Conservation (phyloP, 148 eudicot genomes). For the Chenopodium formosanum region DNA sequence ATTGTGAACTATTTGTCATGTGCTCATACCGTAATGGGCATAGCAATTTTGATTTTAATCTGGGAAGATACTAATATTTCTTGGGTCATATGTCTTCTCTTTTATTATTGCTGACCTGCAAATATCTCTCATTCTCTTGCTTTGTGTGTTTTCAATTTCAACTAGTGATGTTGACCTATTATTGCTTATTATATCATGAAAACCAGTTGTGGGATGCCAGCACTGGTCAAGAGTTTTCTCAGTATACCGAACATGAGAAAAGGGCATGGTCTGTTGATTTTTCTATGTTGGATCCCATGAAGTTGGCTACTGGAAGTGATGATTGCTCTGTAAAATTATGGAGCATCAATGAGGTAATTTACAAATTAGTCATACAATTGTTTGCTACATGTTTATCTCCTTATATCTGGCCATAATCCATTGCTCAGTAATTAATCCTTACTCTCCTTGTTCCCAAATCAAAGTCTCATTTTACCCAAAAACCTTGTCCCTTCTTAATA, state of each 20-base stretch:
- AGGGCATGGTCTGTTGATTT: constrained; percentile 99
- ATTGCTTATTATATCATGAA: constrained; percentile 10
- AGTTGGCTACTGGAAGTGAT: constrained; percentile 87
- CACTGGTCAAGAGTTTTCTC: constrained; percentile 64
- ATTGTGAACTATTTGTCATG: not conserved
- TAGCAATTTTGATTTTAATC: not conserved
- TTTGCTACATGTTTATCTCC: not conserved
- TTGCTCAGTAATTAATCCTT: not conserved
- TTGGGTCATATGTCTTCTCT: not conserved
- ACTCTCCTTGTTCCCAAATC: too few species aligned
- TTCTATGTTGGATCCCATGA: constrained; percentile 74
- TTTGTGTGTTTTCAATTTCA: not conserved
- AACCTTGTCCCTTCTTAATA: too few species aligned
- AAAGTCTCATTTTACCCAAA: too few species aligned
- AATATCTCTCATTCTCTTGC: not conserved
- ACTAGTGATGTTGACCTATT: not conserved
- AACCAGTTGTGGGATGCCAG: constrained; percentile 90
- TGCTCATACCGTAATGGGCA: not conserved
- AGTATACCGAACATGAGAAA: constrained; percentile 56
- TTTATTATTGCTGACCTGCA: not conserved
- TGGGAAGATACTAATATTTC: not conserved
- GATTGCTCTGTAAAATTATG: constrained; percentile 79
- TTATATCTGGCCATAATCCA: not conserved
- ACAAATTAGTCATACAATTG: not conserved
- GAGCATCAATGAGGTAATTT: constrained; percentile 77